Percentiles rank a stretch among this genome's conserved stretches.
These are phyloP conservation scores for Cyclotella kingstonii DNA, from an alignment of 108 stramenopile species.

Conservation along the genomic window DNA sequence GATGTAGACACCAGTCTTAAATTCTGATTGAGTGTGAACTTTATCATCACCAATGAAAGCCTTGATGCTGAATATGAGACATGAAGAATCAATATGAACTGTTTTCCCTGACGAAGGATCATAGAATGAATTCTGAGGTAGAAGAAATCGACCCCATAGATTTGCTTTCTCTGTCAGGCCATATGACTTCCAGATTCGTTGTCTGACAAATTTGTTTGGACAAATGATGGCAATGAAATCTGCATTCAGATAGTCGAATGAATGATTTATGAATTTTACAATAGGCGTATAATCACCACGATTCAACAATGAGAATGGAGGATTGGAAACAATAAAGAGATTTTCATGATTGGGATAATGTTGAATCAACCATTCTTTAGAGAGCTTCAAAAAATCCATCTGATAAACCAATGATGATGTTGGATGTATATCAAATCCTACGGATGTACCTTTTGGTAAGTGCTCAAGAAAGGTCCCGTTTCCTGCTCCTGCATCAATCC, in stretches of 20 bases:
- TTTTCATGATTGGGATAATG: not conserved
- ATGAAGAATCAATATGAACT: slow-evolving; percentile 32
- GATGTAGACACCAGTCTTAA: slow-evolving; percentile 2
- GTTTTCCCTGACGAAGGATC: slow-evolving; percentile 27
- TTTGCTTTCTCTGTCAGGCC: slow-evolving; percentile 18
- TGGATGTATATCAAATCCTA: slow-evolving; percentile 45
- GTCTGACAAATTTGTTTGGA: slow-evolving; percentile 42
- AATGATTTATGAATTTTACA: slow-evolving; percentile 42
- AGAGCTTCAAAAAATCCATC: slow-evolving; percentile 28
- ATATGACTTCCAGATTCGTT: slow-evolving; percentile 33
- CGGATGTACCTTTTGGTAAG: slow-evolving; percentile 17
- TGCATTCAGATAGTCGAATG: slow-evolving; percentile 19
- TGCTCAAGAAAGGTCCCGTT: slow-evolving; percentile 36
- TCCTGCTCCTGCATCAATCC: slow-evolving; percentile 52
- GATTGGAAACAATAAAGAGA: slow-evolving; percentile 44
- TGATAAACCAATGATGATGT: slow-evolving; percentile 2
- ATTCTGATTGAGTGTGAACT: no score
- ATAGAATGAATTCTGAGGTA: slow-evolving; percentile 48
- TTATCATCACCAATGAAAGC: no score
- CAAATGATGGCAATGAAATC: slow-evolving; percentile 36
- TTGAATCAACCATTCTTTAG: slow-evolving; percentile 9
- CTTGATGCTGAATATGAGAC: slow-evolving; percentile 48
- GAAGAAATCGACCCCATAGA: slow-evolving; percentile 25
- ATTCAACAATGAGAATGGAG: slow-evolving; percentile 37
- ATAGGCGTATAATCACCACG: slow-evolving; percentile 46